Evolutionary conservation across 2,329 filamentous ascomycete species (phyloP).

Genomic region (Fusarium pseudonygamai): DNA sequence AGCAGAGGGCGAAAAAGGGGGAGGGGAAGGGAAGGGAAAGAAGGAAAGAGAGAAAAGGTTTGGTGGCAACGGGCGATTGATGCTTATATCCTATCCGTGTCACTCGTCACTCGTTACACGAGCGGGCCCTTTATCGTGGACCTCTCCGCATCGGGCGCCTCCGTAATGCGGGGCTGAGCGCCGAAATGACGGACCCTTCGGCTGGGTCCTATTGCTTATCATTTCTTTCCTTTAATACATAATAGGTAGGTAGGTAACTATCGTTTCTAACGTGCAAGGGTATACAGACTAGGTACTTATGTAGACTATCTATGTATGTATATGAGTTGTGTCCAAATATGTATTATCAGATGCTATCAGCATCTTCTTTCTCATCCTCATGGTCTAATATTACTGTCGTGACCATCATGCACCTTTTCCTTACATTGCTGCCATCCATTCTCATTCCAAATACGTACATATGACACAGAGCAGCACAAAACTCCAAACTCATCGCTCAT

Average conservation of each 20-base stretch:
- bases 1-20: background rate
- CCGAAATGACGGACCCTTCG: slow-evolving; percentile 26
- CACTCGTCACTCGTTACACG: slow-evolving; percentile 21
- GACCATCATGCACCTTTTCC: slow-evolving; percentile 31
- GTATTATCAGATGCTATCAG: slow-evolving; percentile 38
- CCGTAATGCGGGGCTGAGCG: slow-evolving; percentile 39
- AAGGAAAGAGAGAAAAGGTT: background rate
- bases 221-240: background rate
- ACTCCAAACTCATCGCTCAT: slow-evolving; percentile 42
- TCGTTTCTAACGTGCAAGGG: background rate
- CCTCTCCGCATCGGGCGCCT: slow-evolving; percentile 38
- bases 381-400: slow-evolving; percentile 36
- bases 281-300: background rate
- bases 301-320: background rate
- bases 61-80: background rate
- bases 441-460: slow-evolving; percentile 36
- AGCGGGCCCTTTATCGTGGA: slow-evolving; percentile 32
- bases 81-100: slow-evolving; percentile 26
- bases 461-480: slow-evolving; percentile 34
- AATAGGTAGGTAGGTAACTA: background rate
- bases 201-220: slow-evolving; percentile 14
- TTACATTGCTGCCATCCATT: slow-evolving; percentile 22
- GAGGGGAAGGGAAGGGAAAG: background rate
- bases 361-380: slow-evolving; percentile 30
- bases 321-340: background rate